phyloP scores from a whole-genome alignment of 78 protist genomes.

The Pigoraptor vietnamica region DNA sequence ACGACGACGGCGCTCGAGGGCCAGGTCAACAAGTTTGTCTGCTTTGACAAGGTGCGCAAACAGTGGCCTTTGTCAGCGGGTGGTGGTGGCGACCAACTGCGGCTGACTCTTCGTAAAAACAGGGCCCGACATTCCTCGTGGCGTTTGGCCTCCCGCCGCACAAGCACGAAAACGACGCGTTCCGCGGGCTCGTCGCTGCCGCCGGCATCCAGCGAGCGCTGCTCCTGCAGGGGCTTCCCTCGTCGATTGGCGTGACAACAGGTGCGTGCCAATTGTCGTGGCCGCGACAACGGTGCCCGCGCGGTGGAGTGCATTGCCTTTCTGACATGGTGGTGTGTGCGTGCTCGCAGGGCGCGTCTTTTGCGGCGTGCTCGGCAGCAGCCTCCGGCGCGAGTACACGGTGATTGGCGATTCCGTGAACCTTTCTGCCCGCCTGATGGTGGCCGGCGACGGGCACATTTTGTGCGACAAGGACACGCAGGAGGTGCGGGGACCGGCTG shows the following conservation, averaged over 20 bases:
- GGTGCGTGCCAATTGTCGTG: background rate
- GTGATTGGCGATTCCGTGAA: conserved; percentile 5
- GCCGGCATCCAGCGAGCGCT: background rate
- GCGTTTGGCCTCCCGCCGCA: background rate
- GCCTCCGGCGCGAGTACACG: conserved; percentile 8
- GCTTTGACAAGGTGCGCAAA: background rate
- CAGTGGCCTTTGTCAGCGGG: background rate
- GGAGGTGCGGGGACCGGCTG: background rate
- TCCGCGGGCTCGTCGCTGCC: background rate
- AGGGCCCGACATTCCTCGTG: background rate
- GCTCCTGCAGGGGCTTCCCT: too few relatives aligned
- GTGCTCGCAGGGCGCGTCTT: background rate
- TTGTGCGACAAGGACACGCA: background rate
- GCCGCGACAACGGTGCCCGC: background rate
- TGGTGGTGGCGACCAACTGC: too few relatives aligned
- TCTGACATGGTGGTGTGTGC: background rate
- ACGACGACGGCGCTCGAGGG: background rate
- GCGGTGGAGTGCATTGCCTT: background rate
- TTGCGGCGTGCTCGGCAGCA: background rate
- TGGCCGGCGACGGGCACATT: background rate
- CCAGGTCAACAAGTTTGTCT: background rate
- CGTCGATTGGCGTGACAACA: background rate
- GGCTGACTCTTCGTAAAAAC: too few relatives aligned
- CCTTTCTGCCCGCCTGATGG: conserved; percentile 2
- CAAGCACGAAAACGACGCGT: background rate